A percentile compares a stretch with the other conserved stretches of the same genome.
phyloP scores from a whole-genome alignment of 495 filamentous ascomycete genomes.

The Aspergillus hancockii region DNA sequence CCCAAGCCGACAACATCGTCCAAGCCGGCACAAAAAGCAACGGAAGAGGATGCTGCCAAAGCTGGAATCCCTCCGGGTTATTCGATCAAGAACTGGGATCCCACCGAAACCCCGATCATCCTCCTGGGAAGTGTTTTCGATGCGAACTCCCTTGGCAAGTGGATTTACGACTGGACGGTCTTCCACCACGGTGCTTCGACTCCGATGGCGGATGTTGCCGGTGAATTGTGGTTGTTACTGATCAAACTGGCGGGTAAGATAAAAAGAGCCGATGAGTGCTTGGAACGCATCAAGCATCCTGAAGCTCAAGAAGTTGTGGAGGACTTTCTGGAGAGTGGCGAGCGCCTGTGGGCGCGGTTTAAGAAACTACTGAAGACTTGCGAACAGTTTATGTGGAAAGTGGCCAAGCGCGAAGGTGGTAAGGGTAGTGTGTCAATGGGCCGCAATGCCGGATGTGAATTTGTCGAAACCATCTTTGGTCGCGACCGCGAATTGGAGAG shows the following conservation, averaged over 20 bases:
- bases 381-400: constrained; percentile 90
- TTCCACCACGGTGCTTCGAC: constrained; percentile 84
- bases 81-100: constrained; percentile 98
- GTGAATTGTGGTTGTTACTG: constrained; percentile 91
- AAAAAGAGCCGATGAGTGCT: constrained; percentile 84
- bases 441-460: constrained; percentile 91
- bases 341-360: constrained; percentile 83
- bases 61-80: constrained; percentile 88
- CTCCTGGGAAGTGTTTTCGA: constrained; percentile 96
- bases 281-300: constrained; percentile 66
- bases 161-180: constrained; percentile 99
- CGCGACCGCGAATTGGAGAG: constrained; percentile 86
- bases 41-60: constrained; percentile 77
- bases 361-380: constrained; percentile 85
- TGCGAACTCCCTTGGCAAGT: constrained; percentile 95
- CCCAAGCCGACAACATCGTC: constrained; percentile 45
- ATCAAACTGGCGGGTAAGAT: constrained; percentile 96
- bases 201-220: constrained; percentile 88
- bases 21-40: constrained; percentile 67
- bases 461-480: constrained; percentile 96
- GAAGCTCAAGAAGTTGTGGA: constrained; percentile 81
- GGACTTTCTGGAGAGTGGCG: constrained; percentile 90
- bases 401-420: constrained; percentile 63
- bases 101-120: constrained; percentile 87
- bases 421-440: constrained; percentile 73